Percentiles rank a stretch among this genome's conserved stretches.
Evolutionary conservation across 1,284 basidiomycete genomes (phyloP).

Genomic region (Trametes hirsuta): DNA sequence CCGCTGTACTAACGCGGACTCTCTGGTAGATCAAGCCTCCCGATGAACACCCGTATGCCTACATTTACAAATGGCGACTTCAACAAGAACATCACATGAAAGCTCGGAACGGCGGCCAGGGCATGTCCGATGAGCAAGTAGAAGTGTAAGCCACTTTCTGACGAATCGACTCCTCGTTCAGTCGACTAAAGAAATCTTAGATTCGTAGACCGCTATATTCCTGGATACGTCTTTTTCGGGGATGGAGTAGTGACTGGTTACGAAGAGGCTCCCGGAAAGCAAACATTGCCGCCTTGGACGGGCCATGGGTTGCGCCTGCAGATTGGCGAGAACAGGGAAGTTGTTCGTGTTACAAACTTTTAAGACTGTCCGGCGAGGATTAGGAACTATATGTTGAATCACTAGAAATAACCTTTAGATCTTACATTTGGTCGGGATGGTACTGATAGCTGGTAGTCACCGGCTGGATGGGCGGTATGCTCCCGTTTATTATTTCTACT

Average conservation of each 20-base stretch:
- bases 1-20: neutral
- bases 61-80: slow-evolving; percentile 79
- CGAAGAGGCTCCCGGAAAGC: slow-evolving; percentile 17
- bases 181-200: slow-evolving; percentile 37
- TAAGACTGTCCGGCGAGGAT: slow-evolving; percentile 1
- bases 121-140: slow-evolving; percentile 85
- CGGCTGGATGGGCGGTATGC: too few species aligned
- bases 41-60: slow-evolving; percentile 49
- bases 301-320: slow-evolving; percentile 31
- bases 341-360: slow-evolving; percentile 24
- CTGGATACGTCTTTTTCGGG: slow-evolving; percentile 82
- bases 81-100: slow-evolving; percentile 92
- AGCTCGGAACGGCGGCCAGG: slow-evolving; percentile 74
- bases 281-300: slow-evolving; percentile 31
- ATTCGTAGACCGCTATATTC: slow-evolving; percentile 83
- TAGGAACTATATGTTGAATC: too few species aligned
- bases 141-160: slow-evolving; percentile 52
- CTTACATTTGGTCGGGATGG: too few species aligned
- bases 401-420: too few species aligned
- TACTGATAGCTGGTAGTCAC: too few species aligned
- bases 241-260: slow-evolving; percentile 43
- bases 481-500: too few species aligned
- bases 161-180: slow-evolving; percentile 1
- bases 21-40: slow-evolving; percentile 56
- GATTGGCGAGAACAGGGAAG: slow-evolving; percentile 32